Evolutionary conservation across 352 stramenopile genomes (phyloP), one percentile per base, ranked within the genome.

Genomic region (Phytophthora uliginosa): DNA sequence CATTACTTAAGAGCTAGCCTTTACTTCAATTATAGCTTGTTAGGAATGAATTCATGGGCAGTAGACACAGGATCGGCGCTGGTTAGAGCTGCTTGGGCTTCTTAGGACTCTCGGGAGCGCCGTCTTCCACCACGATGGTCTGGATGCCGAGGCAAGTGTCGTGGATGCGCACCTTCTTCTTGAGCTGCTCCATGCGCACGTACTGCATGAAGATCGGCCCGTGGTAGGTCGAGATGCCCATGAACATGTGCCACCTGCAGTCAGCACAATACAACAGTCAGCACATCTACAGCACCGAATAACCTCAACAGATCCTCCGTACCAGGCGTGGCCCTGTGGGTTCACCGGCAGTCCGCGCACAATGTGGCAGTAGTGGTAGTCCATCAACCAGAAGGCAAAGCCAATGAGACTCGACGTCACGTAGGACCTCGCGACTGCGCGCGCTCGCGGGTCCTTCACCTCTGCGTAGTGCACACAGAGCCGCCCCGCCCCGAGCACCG

Each of bases 171-270:
- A 78, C 77, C 57, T 91, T 91, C 47, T 84, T 79, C 75, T 95
- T 63, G 12, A 90, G 83, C 73, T 95, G 80, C 63, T 93, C 85
- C 71, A 90, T 88, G 13, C 89, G 87, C 58, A 95, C 86, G 77
- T 93, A 96, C 68, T 96, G 87, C 89, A 95, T 95, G 55, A 96
- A 96, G 26, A 96, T 83, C 0, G 87, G 86, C 1, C 89, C 89
- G 62, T 94, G 78, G 71, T 96, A 96, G 7, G 73, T 86, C 48
- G 85, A 89, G 18, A 96, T 82, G 38, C 87, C 86, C 78, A 92
- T 93, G 73, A 96, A 90, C 17, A 94, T 74, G 71, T 96, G 89
- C 89, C 89, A 96, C 83, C 83, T 90, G 17, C 17, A 66, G 5
- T 7, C 71, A 53, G 22, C n/a, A 7, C 22, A 50, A 13, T 24